These are phyloP conservation scores for Rosa rugosa DNA, from an alignment of 306 rosid genomes.

Conservation along the genomic window DNA sequence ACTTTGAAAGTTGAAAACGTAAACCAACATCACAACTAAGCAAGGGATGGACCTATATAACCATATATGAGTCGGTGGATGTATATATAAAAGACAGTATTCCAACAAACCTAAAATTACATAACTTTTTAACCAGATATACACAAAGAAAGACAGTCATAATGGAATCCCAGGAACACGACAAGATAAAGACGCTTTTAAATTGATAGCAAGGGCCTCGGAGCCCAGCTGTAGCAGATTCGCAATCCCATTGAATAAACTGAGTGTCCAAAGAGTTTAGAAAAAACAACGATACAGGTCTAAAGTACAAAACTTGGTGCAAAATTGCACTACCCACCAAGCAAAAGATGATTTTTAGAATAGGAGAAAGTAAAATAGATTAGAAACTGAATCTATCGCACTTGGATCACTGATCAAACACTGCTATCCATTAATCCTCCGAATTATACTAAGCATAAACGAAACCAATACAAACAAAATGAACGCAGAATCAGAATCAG, in stretches of 20 bases:
- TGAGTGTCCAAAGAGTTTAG: not conserved
- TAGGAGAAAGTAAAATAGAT: not conserved
- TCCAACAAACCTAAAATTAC: not conserved
- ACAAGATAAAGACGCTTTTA: no score
- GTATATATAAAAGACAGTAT: no score
- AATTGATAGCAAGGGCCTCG: not conserved
- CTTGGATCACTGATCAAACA: not conserved
- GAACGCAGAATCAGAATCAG: not conserved
- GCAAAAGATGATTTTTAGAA: not conserved
- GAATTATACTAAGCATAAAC: not conserved
- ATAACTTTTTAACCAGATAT: not conserved
- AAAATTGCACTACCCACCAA: conserved; percentile 1
- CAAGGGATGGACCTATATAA: not conserved
- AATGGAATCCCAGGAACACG: not conserved
- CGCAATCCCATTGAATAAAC: not conserved
- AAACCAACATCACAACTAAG: no score
- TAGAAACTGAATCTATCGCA: not conserved
- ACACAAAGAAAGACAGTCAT: not conserved
- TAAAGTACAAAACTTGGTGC: not conserved
- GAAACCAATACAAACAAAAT: not conserved
- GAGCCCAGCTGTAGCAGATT: not conserved
- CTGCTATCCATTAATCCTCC: not conserved
- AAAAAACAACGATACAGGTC: not conserved
- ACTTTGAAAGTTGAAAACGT: not conserved
- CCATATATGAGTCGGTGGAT: no score